A percentile compares a stretch with the other conserved stretches of the same genome.
Evolutionary conservation across 352 stramenopile species (phyloP).

Genomic region (Blastocystis sp.): DNA sequence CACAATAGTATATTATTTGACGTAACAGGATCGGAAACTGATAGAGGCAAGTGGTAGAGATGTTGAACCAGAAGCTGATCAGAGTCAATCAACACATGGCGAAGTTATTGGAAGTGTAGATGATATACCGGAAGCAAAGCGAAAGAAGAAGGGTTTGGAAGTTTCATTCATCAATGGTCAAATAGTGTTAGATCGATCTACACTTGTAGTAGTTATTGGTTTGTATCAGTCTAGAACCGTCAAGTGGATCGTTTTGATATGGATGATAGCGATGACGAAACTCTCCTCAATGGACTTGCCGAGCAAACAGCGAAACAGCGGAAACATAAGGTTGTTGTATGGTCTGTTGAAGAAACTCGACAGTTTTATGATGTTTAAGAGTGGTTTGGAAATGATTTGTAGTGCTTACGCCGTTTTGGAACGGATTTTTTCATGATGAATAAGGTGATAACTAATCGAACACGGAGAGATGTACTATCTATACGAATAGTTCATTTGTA

Average conservation of each 20-base stretch:
- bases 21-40: conserved; percentile 12
- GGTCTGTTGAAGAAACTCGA: conserved; percentile 51
- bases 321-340: conserved; percentile 63
- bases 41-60: not conserved
- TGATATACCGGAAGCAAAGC: not conserved
- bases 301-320: not conserved
- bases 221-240: conserved; percentile 30
- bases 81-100: not conserved
- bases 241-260: conserved; percentile 60
- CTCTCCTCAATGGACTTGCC: not conserved
- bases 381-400: not conserved
- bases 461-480: conserved; percentile 22
- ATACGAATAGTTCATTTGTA: not conserved
- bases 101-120: conserved; percentile 49
- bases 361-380: conserved; percentile 52
- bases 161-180: conserved; percentile 65
- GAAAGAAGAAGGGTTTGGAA: not conserved
- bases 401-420: conserved; percentile 62
- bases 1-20: not conserved
- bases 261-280: conserved; percentile 48
- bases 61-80: not conserved
- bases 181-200: conserved; percentile 59
- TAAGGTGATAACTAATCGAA: conserved; percentile 61
- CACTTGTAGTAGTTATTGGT: not conserved
- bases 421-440: conserved; percentile 68